phyloP scores from a whole-genome alignment of 1,284 basidiomycete species.

The Wallemia ichthyophaga region DNA sequence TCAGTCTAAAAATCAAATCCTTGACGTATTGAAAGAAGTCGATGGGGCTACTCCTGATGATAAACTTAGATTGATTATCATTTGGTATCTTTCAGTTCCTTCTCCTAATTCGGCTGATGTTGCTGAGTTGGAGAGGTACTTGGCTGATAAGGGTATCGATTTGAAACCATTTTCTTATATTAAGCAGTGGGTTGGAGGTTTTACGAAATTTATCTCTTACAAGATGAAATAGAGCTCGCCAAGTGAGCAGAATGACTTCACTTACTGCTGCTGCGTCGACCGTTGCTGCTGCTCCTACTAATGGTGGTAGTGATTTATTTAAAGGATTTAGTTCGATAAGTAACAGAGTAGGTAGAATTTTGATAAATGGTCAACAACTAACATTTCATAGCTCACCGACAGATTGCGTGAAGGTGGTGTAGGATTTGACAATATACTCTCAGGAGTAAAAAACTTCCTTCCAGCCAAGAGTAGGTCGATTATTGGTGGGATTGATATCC shows the following conservation, averaged over 20 bases:
- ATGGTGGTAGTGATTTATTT: constrained; percentile 34
- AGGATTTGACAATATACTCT: constrained; percentile 66
- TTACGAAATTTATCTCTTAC: not conserved
- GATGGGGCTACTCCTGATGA: constrained; percentile 27
- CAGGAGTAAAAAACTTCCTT: constrained; percentile 92
- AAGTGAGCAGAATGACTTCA: constrained; percentile 42
- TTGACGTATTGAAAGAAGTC: constrained; percentile 47
- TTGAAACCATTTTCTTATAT: constrained; percentile 75
- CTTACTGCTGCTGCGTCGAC: constrained; percentile 32
- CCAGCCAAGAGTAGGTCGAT: constrained; percentile 36
- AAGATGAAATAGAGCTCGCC: not conserved
- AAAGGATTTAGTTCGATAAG: constrained; percentile 76
- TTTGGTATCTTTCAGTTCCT: constrained; percentile 67
- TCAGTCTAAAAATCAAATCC: constrained; percentile 43
- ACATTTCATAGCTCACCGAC: constrained; percentile 40
- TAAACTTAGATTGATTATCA: constrained; percentile 72
- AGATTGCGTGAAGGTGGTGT: constrained; percentile 59
- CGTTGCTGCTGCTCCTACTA: constrained; percentile 20
- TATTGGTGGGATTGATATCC: not conserved
- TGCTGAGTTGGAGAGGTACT: constrained; percentile 53
- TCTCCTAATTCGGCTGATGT: constrained; percentile 53
- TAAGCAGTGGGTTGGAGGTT: constrained; percentile 25
- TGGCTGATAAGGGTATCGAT: constrained; percentile 49
- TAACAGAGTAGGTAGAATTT: constrained; percentile 33
- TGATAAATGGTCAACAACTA: not conserved